Evolutionary conservation across 2,329 filamentous ascomycete genomes (phyloP), one percentile per base, ranked within the genome.

Genomic region (Chaetomium sp.): DNA sequence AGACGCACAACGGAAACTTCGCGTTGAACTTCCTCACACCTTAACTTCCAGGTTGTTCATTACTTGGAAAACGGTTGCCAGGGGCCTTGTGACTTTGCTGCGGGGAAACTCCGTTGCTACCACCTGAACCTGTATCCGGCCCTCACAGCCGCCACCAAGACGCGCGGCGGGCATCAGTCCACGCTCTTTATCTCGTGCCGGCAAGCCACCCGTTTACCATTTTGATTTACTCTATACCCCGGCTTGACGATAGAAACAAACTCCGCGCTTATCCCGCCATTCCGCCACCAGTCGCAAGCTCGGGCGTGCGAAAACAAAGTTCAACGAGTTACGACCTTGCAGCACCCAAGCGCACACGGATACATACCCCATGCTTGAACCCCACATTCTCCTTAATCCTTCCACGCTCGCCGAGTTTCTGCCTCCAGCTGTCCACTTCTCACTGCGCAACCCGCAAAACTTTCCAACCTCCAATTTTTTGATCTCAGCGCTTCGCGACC

Each of bases 121-220:
- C 8, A 3, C 33, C 14, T 9, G 11, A 40, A 27, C 14, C 8
- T 40, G 32, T 14, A 48, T 19, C 38, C 41, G 49, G 33, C 49
- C 49, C 49, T 52, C 54, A 27, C 52, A 52, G 38, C 44, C 54
- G 49, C 42, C 43, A 35, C 49, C 34, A 49, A 44, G 44, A 56
- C 54, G 54, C 54, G 54, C 49, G 54, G 54, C 54, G 40, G 34
- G 49, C 11, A 37, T 34, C 19, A 34, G 33, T 32, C 10, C 36
- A 44, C 6, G 34, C 33, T 4, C 19, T 7, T 12, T 37, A 33
- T 33, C 11, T 45, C 52, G 10, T 4, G 14, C 2, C 38, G 1
- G 14, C 8, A 14, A 27, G 12, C n/a, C 27, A 19, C 9, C 40
- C 34, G 10, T 35, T 32, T 12, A 6, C 32, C 1, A n/a, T 27